Base-by-base conservation (phyloP, 2,329 filamentous ascomycete species). In the Penicillium digitatum region DNA sequence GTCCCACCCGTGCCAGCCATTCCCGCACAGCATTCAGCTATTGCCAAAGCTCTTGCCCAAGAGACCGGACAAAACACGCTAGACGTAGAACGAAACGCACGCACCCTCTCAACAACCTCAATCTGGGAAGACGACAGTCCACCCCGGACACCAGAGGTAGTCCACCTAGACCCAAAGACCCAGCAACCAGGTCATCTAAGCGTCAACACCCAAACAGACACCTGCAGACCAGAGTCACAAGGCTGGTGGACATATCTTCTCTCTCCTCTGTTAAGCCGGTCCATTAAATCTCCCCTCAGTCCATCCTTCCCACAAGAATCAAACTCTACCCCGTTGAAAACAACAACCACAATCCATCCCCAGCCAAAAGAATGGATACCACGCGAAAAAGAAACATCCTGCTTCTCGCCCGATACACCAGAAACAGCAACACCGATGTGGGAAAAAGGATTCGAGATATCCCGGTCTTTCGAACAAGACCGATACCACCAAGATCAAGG, bases 201-300 rank as follows among this genome's bases (percentile, higher is more conserved):
- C 40, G 65, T 74, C 20, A 73, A 73, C 47, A 72, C 72, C 5
- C 62, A 73, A 22, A n/a, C 39, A 18, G 39, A 51, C 1, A 56
- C 66, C 5, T 71, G 66, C 38, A 68, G 73, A 44, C 77, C 69
- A 29, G 66, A 72, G 26, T 79, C 78, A 0, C 74, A 78, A 54
- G 78, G 78, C 18, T 80, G 78, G 78, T 80, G 78, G 78, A 79
- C 73, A 27, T 70, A 74, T 43, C 66, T 79, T 22, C 69, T 78
- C 2, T 78, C 77, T 1, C 78, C 78, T 0, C 64, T 78, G 6
- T 56, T 78, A 2, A 67, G 68, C 51, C 39, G 47, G 3, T 51
- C 52, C 20, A 62, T 65, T 45, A 69, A 66, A 55, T 70, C 66
- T 18, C 65, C 63, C 12, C 51, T 62, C 5, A 62, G 57, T 6